These are phyloP conservation scores for Purshia tridentata DNA, from an alignment of 306 rosid species.

Conservation along the genomic window DNA sequence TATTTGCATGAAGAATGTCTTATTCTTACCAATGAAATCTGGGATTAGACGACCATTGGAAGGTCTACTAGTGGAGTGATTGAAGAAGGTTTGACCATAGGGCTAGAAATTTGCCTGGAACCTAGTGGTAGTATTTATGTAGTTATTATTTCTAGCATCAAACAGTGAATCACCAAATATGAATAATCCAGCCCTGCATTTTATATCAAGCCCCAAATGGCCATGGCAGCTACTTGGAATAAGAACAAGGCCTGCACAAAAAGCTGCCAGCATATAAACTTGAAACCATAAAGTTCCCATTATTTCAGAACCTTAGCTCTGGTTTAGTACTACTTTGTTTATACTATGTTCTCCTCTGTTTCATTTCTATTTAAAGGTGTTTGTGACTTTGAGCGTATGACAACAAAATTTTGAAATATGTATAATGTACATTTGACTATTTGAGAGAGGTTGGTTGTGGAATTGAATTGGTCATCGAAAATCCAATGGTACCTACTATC, in stretches of 20 bases:
- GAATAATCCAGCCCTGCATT: conserved; percentile 22
- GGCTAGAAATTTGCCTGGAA: conserved; percentile 26
- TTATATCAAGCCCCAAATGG: neutral
- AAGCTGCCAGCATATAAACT: neutral
- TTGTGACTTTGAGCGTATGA: neutral
- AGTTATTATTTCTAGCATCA: conserved; percentile 40
- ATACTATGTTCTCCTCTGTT: neutral
- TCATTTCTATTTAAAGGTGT: neutral
- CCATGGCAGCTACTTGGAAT: neutral
- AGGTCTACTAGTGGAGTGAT: conserved; percentile 33
- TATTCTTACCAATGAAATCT: conserved; percentile 34
- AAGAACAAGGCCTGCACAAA: neutral
- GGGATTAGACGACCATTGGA: conserved; percentile 44
- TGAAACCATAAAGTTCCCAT: conserved; percentile 8
- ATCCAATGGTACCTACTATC: too few relatives aligned
- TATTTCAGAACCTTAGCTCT: neutral
- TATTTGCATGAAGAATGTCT: neutral
- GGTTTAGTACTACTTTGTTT: neutral
- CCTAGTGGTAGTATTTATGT: conserved; percentile 1
- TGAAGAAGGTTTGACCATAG: conserved; percentile 44
- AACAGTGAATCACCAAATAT: conserved; percentile 39
- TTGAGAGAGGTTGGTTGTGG: too few relatives aligned
- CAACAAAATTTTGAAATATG: too few relatives aligned
- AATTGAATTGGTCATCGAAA: too few relatives aligned
- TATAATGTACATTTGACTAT: too few relatives aligned